Conservation (phyloP, 805 yeast species). For the Henningerozyma blattae region DNA sequence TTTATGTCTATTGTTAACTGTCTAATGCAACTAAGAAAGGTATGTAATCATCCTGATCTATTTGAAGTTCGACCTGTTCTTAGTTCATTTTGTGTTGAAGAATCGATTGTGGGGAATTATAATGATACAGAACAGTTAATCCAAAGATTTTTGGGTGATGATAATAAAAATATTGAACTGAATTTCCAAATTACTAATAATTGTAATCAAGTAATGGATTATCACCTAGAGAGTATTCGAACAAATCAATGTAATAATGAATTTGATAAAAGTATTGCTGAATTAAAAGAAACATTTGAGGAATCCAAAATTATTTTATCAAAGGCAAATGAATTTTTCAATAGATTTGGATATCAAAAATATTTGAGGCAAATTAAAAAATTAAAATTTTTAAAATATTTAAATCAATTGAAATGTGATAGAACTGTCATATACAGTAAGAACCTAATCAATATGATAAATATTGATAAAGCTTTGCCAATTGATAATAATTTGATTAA, state of each 20-base stretch:
- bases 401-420: slow-evolving; percentile 55
- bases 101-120: slow-evolving; percentile 45
- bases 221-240: slow-evolving; percentile 33
- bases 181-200: slow-evolving; percentile 45
- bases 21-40: slow-evolving; percentile 94
- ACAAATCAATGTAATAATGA: slow-evolving; percentile 36
- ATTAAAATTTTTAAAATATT: slow-evolving; percentile 43
- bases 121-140: slow-evolving; percentile 30
- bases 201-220: slow-evolving; percentile 32
- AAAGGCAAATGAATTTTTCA: slow-evolving; percentile 36
- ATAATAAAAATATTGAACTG: slow-evolving; percentile 41
- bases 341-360: slow-evolving; percentile 39
- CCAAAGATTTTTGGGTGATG: slow-evolving; percentile 15
- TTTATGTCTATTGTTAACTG: slow-evolving; percentile 92
- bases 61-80: slow-evolving; percentile 93
- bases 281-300: slow-evolving; percentile 25
- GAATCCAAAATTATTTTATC: slow-evolving; percentile 10
- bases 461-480: slow-evolving; percentile 18
- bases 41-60: slow-evolving; percentile 90
- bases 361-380: slow-evolving; percentile 41
- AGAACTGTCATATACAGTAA: slow-evolving; percentile 58
- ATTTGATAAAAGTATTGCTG: slow-evolving; percentile 32
- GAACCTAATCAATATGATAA: slow-evolving; percentile 29
- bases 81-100: slow-evolving; percentile 73
- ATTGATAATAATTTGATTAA: slow-evolving; percentile 20